phyloP scores from a whole-genome alignment of 2,329 filamentous ascomycete genomes.

The Cryphonectria carpinicola region DNA sequence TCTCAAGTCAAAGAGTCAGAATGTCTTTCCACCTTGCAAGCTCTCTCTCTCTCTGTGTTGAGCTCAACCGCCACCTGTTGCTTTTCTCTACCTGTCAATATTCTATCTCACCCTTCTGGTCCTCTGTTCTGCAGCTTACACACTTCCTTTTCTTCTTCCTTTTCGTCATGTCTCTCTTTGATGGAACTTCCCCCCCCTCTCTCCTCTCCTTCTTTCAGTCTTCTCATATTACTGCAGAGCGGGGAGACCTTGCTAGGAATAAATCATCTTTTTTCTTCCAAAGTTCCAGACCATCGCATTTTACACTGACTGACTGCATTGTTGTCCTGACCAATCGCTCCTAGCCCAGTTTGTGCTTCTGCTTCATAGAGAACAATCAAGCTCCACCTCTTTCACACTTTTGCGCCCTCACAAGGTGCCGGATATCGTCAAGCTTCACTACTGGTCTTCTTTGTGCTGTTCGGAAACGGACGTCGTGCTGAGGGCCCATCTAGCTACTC shows the following conservation, averaged over 20 bases:
- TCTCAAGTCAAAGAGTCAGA: too few species aligned
- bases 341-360: constrained; percentile 2
- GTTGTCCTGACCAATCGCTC: background rate
- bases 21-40: background rate
- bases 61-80: background rate
- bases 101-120: background rate
- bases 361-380: constrained; percentile 18
- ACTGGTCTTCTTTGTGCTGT: constrained; percentile 23
- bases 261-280: background rate
- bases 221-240: background rate
- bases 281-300: background rate
- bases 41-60: background rate
- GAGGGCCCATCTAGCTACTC: background rate
- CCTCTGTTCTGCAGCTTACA: too few species aligned
- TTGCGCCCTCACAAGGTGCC: background rate
- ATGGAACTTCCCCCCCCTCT: too few species aligned
- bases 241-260: background rate
- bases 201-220: background rate
- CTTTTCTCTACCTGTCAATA: background rate
- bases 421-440: constrained; percentile 16
- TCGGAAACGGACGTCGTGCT: constrained; percentile 24
- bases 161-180: background rate
- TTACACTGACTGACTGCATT: background rate
- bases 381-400: background rate
- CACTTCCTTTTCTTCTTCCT: too few species aligned